These are phyloP conservation scores for Amylostereum areolatum DNA, from an alignment of 1,284 basidiomycete species.

Conservation along the genomic window DNA sequence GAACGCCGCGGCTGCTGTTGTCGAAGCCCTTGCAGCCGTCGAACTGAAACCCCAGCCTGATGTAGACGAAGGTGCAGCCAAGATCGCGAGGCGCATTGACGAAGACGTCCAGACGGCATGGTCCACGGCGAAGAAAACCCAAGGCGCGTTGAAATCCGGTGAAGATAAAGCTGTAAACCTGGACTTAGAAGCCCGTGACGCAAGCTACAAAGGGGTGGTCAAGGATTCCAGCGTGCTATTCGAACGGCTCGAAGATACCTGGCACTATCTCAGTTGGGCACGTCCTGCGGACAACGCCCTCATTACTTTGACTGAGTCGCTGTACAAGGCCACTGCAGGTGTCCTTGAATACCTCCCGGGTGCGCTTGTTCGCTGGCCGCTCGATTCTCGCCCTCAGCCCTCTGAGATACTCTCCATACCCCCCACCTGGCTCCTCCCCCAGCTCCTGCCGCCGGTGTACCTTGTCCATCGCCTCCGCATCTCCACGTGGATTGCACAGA, in stretches of 20 bases:
- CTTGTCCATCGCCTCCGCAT: neutral
- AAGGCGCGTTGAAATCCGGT: neutral
- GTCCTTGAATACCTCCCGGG: constrained; percentile 7
- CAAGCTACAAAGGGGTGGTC: too few species aligned
- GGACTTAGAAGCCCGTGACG: neutral
- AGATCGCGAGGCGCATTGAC: neutral
- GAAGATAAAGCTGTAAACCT: constrained; percentile 2
- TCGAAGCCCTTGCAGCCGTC: neutral
- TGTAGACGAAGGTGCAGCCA: neutral
- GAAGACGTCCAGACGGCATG: neutral
- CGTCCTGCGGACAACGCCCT: constrained; percentile 5
- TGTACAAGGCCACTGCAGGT: constrained; percentile 5
- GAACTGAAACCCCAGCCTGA: too few species aligned
- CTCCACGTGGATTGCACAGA: neutral
- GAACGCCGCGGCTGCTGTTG: neutral
- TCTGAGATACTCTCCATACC: neutral
- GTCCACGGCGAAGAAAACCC: neutral
- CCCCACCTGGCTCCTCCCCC: neutral
- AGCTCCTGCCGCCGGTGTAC: neutral
- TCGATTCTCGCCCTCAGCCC: neutral
- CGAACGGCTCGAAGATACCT: constrained; percentile 4
- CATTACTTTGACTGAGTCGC: constrained; percentile 1
- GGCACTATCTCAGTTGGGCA: constrained; percentile 10
- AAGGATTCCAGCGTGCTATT: neutral
- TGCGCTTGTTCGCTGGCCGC: constrained; percentile 2